Percentiles rank a stretch among this genome's conserved stretches.
These are phyloP conservation scores for Leccinum aurantiacum DNA, from an alignment of 768 basidiomycete genomes.

Conservation along the genomic window DNA sequence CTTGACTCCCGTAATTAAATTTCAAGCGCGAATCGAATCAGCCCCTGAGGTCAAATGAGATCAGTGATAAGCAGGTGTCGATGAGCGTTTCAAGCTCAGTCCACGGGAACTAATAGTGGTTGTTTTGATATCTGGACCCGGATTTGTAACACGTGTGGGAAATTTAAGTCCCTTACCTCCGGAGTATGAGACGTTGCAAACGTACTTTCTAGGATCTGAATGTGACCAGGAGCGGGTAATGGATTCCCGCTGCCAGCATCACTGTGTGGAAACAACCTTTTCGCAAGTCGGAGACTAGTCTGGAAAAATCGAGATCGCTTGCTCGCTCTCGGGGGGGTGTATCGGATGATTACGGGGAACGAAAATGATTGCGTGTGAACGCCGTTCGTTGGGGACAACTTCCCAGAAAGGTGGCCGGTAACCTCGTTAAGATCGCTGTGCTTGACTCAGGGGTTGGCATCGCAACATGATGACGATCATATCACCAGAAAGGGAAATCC, in stretches of 20 bases:
- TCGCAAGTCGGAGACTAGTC: neutral
- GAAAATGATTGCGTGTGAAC: neutral
- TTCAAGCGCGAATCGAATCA: neutral
- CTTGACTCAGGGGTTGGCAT: neutral
- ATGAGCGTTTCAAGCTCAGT: neutral
- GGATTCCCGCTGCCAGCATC: neutral
- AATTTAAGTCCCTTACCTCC: neutral
- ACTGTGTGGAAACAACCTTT: neutral
- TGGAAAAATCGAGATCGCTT: neutral
- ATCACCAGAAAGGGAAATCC: neutral
- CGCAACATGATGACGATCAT: neutral
- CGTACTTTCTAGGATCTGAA: neutral
- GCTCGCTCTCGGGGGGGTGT: neutral
- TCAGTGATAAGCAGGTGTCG: neutral
- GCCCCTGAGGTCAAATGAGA: neutral
- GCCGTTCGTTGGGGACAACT: neutral
- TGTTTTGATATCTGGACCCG: neutral
- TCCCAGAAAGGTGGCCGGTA: neutral
- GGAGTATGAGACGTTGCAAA: neutral
- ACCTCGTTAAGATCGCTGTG: neutral
- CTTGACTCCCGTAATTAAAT: neutral
- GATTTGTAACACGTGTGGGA: neutral
- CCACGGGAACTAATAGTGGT: neutral
- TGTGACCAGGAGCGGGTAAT: neutral
- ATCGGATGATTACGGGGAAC: neutral